Conservation (phyloP, 176 grass and related monocot genomes). For the Sorghum bicolor region DNA sequence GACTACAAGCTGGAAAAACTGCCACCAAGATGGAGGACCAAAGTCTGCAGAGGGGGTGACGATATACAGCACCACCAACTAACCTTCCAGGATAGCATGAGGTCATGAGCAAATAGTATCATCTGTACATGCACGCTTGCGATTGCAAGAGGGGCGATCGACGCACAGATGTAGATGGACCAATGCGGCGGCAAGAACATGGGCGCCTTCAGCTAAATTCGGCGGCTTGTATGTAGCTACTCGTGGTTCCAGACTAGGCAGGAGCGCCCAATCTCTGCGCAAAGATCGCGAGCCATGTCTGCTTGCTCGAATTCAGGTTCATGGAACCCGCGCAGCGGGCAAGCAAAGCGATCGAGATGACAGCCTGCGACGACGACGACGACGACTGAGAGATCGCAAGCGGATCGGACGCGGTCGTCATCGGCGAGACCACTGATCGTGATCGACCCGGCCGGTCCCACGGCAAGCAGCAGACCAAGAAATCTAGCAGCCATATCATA, state of each 20-base stretch:
- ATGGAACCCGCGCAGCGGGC: constrained; percentile 12
- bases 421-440: not conserved
- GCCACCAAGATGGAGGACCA: constrained; percentile 7
- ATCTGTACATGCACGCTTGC: not conserved
- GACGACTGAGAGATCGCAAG: not conserved
- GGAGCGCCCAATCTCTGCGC: constrained; percentile 11
- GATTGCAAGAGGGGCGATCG: too few species aligned
- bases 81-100: not conserved
- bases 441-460: not conserved
- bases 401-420: not conserved
- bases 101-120: not conserved
- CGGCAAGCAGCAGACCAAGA: not conserved
- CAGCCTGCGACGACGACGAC: not conserved
- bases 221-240: not conserved
- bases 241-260: not conserved
- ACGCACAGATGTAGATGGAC: not conserved
- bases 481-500: not conserved
- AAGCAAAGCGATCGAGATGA: not conserved
- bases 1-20: constrained; percentile 29
- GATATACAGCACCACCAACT: not conserved
- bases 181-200: constrained; percentile 18
- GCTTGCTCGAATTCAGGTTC: constrained; percentile 20
- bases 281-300: constrained; percentile 28
- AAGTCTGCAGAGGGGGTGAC: not conserved
- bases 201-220: not conserved